These are phyloP conservation scores for Populus hybrid DNA, from an alignment of 441 rosid species.

Conservation along the genomic window DNA sequence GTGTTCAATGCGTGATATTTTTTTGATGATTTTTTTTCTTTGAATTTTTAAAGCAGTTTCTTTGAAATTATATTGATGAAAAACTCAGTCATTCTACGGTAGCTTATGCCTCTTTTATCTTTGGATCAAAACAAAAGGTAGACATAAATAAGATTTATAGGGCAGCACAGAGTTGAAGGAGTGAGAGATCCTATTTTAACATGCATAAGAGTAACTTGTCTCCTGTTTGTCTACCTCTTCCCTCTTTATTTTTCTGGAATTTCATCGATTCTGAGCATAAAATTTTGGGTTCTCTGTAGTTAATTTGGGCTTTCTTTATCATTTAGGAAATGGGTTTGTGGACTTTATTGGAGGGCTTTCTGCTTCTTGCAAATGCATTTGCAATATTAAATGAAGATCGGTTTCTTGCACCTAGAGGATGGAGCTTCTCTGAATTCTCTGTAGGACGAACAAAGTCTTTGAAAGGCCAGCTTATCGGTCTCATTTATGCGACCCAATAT, in stretches of 20 bases:
- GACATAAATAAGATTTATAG: neutral
- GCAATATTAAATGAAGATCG: conserved; percentile 95
- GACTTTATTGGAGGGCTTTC: conserved; percentile 73
- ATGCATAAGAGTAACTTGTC: neutral
- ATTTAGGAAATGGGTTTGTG: conserved; percentile 72
- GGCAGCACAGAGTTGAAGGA: neutral
- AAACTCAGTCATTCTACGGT: no score
- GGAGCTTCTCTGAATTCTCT: conserved; percentile 77
- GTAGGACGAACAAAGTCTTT: conserved; percentile 55
- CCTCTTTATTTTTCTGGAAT: neutral
- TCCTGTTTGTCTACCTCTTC: neutral
- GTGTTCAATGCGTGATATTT: neutral
- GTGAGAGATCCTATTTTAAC: neutral
- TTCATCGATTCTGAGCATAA: neutral
- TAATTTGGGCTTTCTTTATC: neutral
- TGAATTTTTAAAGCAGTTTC: neutral
- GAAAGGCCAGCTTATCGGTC: conserved; percentile 71
- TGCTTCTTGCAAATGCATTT: conserved; percentile 86
- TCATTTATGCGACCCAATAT: conserved; percentile 69
- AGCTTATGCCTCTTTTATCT: neutral
- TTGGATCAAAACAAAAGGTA: neutral
- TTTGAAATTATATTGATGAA: no score
- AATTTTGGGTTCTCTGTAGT: neutral
- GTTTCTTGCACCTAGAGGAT: conserved; percentile 81
- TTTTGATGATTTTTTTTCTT: no score